These are phyloP conservation scores for Cyberlindnera galapagoensis DNA, from an alignment of 805 yeast genomes.

Conservation along the genomic window DNA sequence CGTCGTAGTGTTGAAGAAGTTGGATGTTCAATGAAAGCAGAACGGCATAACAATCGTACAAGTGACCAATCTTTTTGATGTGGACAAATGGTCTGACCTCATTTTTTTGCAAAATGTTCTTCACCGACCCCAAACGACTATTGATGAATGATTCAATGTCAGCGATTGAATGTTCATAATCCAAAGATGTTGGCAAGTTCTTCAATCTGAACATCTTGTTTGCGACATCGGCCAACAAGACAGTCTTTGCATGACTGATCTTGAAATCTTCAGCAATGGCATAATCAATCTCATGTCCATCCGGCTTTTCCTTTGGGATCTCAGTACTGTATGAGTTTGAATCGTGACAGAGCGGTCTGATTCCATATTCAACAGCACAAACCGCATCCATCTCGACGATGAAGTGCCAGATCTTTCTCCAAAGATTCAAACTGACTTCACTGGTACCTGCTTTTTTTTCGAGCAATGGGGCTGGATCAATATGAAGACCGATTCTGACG, in stretches of 20 bases:
- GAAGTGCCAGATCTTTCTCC: conserved; percentile 23
- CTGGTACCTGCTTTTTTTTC: conserved; percentile 5
- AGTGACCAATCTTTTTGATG: conserved; percentile 19
- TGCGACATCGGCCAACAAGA: conserved; percentile 27
- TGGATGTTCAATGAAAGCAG: conserved; percentile 30
- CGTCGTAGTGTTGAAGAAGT: conserved; percentile 36
- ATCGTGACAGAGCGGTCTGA: conserved; percentile 14
- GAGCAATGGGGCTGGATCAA: conserved; percentile 40
- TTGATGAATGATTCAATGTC: conserved; percentile 30
- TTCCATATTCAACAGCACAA: conserved; percentile 11
- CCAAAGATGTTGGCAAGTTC: conserved; percentile 28
- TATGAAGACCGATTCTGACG: conserved; percentile 45
- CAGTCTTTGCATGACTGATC: conserved; percentile 26
- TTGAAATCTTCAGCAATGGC: conserved; percentile 28
- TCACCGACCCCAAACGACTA: conserved; percentile 23
- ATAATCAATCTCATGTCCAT: conserved; percentile 32
- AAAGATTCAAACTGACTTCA: conserved; percentile 13
- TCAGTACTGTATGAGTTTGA: conserved; percentile 17
- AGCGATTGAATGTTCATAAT: conserved; percentile 26
- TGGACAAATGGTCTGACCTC: conserved; percentile 11
- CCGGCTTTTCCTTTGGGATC: conserved; percentile 27
- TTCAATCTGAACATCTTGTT: conserved; percentile 27
- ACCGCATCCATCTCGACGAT: conserved; percentile 21
- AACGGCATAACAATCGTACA: conserved; percentile 25
- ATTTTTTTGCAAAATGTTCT: conserved; percentile 11